A percentile compares a stretch with the other conserved stretches of the same genome.
Conservation (phyloP, 2,329 filamentous ascomycete species). For the Curvularia hawaiiensis region DNA sequence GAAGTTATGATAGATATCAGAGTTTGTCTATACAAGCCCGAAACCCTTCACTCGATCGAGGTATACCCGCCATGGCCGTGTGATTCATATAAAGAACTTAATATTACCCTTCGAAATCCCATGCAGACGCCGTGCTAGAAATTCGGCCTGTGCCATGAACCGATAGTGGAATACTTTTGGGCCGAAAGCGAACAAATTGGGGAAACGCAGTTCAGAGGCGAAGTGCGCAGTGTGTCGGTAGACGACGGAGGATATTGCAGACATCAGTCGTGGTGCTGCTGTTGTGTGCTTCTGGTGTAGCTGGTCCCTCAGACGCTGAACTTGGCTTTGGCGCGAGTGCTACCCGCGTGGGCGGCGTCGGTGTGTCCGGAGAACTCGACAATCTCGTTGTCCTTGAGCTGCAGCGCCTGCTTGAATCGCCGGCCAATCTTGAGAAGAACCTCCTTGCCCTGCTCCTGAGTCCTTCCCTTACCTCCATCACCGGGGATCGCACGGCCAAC, state of each 20-base stretch:
- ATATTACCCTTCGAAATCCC: constrained; percentile 42
- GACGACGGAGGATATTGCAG: constrained; percentile 12
- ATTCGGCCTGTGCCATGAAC: constrained; percentile 37
- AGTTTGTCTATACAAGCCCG: constrained; percentile 37
- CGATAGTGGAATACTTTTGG: constrained; percentile 37
- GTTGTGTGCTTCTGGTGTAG: constrained; percentile 5
- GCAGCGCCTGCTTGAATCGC: constrained; percentile 91
- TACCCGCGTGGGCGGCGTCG: constrained; percentile 89
- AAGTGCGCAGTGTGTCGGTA: constrained; percentile 16
- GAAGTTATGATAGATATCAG: constrained; percentile 36
- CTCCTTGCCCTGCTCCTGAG: constrained; percentile 80
- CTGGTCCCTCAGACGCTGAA: constrained; percentile 69
- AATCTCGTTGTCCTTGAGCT: constrained; percentile 74
- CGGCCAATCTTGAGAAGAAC: constrained; percentile 82
- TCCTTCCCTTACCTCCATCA: constrained; percentile 77
- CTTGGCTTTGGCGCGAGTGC: constrained; percentile 95
- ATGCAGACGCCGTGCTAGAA: constrained; percentile 49
- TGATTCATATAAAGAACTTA: constrained; percentile 37
- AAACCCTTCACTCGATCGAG: constrained; percentile 27
- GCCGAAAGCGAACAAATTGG: constrained; percentile 30
- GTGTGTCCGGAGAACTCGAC: constrained; percentile 98
- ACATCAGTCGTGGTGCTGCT: constrained; percentile 7
- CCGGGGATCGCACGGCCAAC: constrained; percentile 82
- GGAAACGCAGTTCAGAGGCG: constrained; percentile 20
- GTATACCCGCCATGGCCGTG: constrained; percentile 34